Conservation (phyloP, 495 filamentous ascomycete species). For the Hypoxylon lenormandii region DNA sequence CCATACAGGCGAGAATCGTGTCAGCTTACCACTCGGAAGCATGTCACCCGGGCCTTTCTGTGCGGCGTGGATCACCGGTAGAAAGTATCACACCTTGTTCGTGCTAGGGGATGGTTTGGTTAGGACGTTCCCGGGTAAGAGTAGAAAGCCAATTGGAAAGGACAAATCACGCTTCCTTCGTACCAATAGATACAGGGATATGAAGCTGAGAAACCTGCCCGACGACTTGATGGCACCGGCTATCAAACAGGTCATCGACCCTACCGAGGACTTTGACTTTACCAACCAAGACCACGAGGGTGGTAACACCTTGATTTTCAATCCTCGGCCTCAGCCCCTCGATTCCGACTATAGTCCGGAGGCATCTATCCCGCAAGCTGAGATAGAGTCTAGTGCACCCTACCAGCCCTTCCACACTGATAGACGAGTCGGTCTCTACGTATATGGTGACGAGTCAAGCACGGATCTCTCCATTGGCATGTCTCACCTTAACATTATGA, state of each 20-base stretch:
- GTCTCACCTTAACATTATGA: slow-evolving; percentile 48
- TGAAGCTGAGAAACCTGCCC: slow-evolving; percentile 70
- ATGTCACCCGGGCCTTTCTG: slow-evolving; percentile 63
- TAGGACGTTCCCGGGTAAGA: slow-evolving; percentile 74
- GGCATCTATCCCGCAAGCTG: slow-evolving; percentile 80
- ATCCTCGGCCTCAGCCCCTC: slow-evolving; percentile 49
- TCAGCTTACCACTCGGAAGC: slow-evolving; percentile 73
- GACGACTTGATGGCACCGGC: slow-evolving; percentile 60
- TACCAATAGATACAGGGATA: slow-evolving; percentile 70
- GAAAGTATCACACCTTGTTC: slow-evolving; percentile 65
- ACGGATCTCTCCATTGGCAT: slow-evolving; percentile 40
- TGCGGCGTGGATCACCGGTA: slow-evolving; percentile 67
- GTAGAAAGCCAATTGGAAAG: slow-evolving; percentile 59
- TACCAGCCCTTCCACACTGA: slow-evolving; percentile 94
- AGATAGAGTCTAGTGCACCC: slow-evolving; percentile 91
- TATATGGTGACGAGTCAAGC: slow-evolving; percentile 59
- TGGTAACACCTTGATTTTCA: slow-evolving; percentile 58
- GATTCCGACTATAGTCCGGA: slow-evolving; percentile 55
- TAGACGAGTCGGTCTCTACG: slow-evolving; percentile 75
- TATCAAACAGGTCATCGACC: slow-evolving; percentile 60
- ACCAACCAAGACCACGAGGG: slow-evolving; percentile 59
- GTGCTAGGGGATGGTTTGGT: slow-evolving; percentile 71
- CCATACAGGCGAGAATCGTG: slow-evolving; percentile 83
- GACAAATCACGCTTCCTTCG: slow-evolving; percentile 61
- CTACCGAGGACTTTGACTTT: slow-evolving; percentile 63